Evolutionary conservation across 441 rosid species (phyloP).

Genomic region (Arabidopsis lyrata): DNA sequence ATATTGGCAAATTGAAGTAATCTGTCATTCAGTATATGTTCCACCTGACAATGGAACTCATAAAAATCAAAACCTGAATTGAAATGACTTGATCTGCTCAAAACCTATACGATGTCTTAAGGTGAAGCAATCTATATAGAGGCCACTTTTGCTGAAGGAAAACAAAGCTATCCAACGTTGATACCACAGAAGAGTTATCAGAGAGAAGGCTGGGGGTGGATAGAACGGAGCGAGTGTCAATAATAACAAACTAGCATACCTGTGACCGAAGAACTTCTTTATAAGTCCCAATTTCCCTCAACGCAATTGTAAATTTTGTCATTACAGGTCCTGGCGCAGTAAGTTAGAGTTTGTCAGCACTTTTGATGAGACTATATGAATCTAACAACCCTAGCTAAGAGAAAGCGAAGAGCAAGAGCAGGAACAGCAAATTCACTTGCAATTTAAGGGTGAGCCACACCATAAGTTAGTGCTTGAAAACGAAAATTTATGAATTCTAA

Average conservation of each 20-base stretch:
- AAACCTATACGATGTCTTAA: constrained; percentile 10
- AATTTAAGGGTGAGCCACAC: not conserved
- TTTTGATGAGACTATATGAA: constrained; percentile 9
- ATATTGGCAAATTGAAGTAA: constrained; percentile 90
- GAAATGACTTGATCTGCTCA: constrained; percentile 2
- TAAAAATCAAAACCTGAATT: constrained; percentile 9
- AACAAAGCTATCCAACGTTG: constrained; percentile 10
- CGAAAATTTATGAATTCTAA: not conserved
- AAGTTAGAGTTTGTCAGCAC: constrained; percentile 40
- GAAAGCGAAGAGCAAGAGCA: not conserved
- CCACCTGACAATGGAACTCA: constrained; percentile 68
- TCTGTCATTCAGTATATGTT: constrained; percentile 97
- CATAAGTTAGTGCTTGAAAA: not conserved
- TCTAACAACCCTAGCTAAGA: constrained; percentile 18
- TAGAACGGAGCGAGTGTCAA: not conserved
- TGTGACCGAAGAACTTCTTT: constrained; percentile 99
- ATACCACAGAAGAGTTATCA: constrained; percentile 25
- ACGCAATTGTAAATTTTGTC: constrained; percentile 98
- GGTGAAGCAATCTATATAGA: constrained; percentile 7
- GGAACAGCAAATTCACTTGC: constrained; percentile 3
- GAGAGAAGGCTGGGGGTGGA: not conserved
- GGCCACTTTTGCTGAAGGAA: not conserved
- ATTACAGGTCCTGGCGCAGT: constrained; percentile 87
- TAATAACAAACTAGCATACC: constrained; percentile 47
- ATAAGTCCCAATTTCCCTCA: constrained; percentile 99